Conservation (phyloP, 345 rosid species). For the Eucalyptus polyanthemos region DNA sequence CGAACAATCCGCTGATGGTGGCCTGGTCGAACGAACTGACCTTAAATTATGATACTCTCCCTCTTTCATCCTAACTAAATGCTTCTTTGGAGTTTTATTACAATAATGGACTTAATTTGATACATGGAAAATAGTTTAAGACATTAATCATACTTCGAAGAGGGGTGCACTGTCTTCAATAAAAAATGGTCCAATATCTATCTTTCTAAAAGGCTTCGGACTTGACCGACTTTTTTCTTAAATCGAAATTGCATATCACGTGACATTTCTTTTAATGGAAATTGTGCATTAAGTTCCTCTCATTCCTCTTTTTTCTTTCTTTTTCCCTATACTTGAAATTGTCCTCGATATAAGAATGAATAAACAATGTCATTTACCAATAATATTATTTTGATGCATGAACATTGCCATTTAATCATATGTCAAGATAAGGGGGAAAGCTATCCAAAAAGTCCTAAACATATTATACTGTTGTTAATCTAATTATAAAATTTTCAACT, state of each 20-base stretch:
- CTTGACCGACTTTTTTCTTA: neutral
- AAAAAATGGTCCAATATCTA: too few species aligned
- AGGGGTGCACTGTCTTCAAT: too few species aligned
- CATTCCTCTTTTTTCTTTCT: neutral
- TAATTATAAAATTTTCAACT: too few species aligned
- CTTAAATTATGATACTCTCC: too few species aligned
- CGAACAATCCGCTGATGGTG: too few species aligned
- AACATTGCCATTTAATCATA: neutral
- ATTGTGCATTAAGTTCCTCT: neutral
- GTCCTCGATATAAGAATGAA: neutral
- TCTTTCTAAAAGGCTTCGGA: too few species aligned
- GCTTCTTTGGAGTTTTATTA: neutral
- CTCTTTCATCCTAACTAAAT: too few species aligned
- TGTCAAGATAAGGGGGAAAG: neutral
- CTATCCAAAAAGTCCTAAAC: too few species aligned
- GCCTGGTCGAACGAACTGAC: too few species aligned
- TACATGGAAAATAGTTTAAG: too few species aligned
- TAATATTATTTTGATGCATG: neutral
- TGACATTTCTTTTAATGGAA: neutral
- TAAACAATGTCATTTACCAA: neutral
- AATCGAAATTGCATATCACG: neutral
- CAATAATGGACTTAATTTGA: too few species aligned
- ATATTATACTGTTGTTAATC: rapidly evolving
- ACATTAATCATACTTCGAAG: too few species aligned
- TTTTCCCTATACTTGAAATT: neutral